A percentile compares a stretch with the other conserved stretches of the same genome.
Conservation (phyloP, 768 basidiomycete species). For the Cyclocybe cylindracea region DNA sequence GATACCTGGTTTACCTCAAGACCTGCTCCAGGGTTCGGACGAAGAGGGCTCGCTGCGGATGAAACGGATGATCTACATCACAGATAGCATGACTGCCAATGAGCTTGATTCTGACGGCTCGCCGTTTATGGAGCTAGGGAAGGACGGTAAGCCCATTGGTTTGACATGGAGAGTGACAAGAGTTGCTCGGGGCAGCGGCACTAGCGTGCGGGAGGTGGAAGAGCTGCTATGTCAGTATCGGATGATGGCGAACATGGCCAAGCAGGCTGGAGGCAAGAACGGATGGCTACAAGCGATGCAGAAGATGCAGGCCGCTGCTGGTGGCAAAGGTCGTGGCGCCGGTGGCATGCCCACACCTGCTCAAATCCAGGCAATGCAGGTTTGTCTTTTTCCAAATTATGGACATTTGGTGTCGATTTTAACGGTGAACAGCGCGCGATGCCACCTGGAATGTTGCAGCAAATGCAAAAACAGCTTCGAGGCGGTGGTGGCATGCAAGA, state of each 20-base stretch:
- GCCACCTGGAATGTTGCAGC: conserved; percentile 94
- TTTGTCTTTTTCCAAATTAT: conserved; percentile 29
- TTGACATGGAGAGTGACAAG: conserved; percentile 89
- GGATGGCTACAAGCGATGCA: conserved; percentile 92
- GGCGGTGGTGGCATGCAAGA: conserved; percentile 91
- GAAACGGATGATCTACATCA: conserved; percentile 99
- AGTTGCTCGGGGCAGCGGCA: conserved; percentile 92
- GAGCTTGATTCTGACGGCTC: conserved; percentile 96
- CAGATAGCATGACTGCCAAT: conserved; percentile 92
- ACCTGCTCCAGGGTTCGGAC: conserved; percentile 87
- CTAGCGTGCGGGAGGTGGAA: conserved; percentile 96
- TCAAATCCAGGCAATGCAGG: conserved; percentile 94
- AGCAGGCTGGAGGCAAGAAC: conserved; percentile 96
- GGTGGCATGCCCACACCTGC: conserved; percentile 91
- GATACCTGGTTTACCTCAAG: conserved; percentile 96
- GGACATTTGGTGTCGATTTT: neutral
- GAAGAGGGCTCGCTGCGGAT: conserved; percentile 89
- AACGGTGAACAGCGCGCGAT: conserved; percentile 68
- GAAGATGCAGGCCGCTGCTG: conserved; percentile 87
- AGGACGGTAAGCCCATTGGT: conserved; percentile 82
- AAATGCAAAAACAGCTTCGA: conserved; percentile 84
- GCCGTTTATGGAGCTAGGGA: conserved; percentile 82
- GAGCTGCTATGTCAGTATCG: conserved; percentile 94
- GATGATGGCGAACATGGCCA: conserved; percentile 99
- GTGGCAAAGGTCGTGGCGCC: conserved; percentile 83